Evolutionary conservation across 148 eudicot genomes (phyloP).

Genomic region (Amaranthus cruentus): DNA sequence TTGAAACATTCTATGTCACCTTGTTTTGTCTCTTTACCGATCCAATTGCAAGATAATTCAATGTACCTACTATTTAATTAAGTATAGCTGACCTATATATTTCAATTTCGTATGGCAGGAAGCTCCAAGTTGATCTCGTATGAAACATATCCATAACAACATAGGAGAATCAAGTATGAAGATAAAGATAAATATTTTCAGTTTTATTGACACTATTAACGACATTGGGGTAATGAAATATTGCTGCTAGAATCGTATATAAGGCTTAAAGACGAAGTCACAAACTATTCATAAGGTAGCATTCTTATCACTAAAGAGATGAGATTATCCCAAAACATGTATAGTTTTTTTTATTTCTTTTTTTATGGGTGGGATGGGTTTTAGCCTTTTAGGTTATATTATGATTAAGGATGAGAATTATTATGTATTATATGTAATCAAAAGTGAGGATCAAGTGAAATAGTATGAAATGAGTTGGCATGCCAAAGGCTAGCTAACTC

Average conservation of each 20-base stretch:
- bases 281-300: too few relatives aligned
- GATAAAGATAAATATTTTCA: background rate
- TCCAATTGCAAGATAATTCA: background rate
- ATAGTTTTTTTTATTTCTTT: background rate
- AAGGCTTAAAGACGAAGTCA: too few relatives aligned
- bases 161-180: background rate
- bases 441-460: slow-evolving; percentile 2
- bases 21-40: slow-evolving; percentile 1
- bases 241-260: too few relatives aligned
- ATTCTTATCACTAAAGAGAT: background rate
- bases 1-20: background rate
- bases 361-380: background rate
- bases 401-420: background rate
- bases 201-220: too few relatives aligned
- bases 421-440: slow-evolving; percentile 4
- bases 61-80: slow-evolving; percentile 5
- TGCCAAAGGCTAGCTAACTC: slow-evolving; percentile 29
- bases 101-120: slow-evolving; percentile 15
- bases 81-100: background rate
- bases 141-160: background rate
- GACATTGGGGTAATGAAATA: too few relatives aligned
- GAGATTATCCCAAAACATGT: slow-evolving; percentile 7
- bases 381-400: background rate
- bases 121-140: background rate
- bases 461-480: slow-evolving; percentile 18